Conservation (phyloP, 192 early-diverging fungal species). For the Linnemannia hyalina region DNA sequence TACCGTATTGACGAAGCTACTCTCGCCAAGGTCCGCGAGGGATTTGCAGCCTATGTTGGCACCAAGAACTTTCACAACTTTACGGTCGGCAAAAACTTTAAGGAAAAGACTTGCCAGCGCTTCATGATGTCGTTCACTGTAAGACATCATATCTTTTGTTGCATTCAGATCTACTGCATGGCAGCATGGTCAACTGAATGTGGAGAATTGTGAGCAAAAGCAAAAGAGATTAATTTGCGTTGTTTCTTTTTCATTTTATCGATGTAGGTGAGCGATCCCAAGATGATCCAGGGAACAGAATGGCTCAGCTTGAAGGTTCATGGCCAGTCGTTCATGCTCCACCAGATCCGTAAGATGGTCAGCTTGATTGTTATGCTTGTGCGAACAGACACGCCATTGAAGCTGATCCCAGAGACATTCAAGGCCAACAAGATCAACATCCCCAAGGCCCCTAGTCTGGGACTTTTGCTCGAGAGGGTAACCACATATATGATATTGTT, state of each 20-base stretch:
- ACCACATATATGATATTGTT: neutral
- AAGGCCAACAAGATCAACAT: constrained; percentile 85
- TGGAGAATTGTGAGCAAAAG: neutral
- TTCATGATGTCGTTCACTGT: constrained; percentile 89
- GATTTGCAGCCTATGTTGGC: constrained; percentile 81
- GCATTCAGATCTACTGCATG: neutral
- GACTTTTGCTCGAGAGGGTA: constrained; percentile 88
- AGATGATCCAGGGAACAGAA: constrained; percentile 77
- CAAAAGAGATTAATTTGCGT: neutral
- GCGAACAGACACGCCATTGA: constrained; percentile 76
- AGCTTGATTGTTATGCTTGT: constrained; percentile 88
- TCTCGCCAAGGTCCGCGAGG: constrained; percentile 74
- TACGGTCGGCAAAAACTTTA: constrained; percentile 83
- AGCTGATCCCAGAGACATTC: constrained; percentile 78
- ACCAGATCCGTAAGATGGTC: constrained; percentile 99
- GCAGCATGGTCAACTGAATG: neutral
- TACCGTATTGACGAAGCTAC: constrained; percentile 76
- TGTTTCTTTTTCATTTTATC: constrained; percentile 7
- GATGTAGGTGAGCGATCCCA: constrained; percentile 69
- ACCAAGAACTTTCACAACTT: constrained; percentile 98
- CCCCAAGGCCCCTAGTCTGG: constrained; percentile 95
- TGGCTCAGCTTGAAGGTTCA: constrained; percentile 94
- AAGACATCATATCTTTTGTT: neutral
- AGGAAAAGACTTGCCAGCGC: constrained; percentile 83
- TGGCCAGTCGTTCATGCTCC: constrained; percentile 98